Conservation (phyloP, 495 filamentous ascomycete genomes). For the Penicillium desertorum region DNA sequence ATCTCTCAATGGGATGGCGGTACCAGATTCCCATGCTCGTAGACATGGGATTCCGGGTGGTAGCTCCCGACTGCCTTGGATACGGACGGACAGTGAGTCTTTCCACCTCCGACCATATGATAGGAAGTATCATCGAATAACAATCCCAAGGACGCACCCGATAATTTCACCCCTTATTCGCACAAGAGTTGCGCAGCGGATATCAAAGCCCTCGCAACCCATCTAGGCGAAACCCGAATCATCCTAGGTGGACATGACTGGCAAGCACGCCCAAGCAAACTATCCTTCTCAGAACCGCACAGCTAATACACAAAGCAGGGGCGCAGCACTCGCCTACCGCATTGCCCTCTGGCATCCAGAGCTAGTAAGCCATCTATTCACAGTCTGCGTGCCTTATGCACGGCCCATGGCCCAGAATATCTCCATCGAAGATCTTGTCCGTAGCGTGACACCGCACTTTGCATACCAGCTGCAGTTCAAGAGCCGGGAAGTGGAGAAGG, state of each 20-base stretch:
- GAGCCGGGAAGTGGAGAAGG: conserved; percentile 61
- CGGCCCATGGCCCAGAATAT: conserved; percentile 50
- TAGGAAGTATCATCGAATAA: background rate
- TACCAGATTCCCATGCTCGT: conserved; percentile 79
- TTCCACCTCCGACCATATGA: background rate
- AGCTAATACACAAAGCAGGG: conserved; percentile 34
- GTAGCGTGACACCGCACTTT: conserved; percentile 65
- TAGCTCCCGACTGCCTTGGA: conserved; percentile 78
- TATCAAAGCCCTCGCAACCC: conserved; percentile 61
- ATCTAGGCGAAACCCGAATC: conserved; percentile 57
- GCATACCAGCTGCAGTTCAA: conserved; percentile 79
- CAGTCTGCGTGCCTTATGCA: conserved; percentile 72
- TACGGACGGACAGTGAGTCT: conserved; percentile 68
- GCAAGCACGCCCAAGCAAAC: conserved; percentile 47
- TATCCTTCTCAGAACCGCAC: background rate
- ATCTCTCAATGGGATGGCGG: conserved; percentile 72
- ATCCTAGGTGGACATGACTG: conserved; percentile 88
- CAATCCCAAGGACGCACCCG: conserved; percentile 55
- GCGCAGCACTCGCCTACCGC: conserved; percentile 59
- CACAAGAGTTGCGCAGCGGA: conserved; percentile 69
- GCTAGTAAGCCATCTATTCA: conserved; percentile 69
- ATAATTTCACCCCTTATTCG: conserved; percentile 57
- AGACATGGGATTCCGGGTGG: conserved; percentile 64
- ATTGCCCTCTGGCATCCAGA: conserved; percentile 69
- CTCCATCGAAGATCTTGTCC: conserved; percentile 55